phyloP scores from a whole-genome alignment of 2,329 filamentous ascomycete genomes.

The Sporothrix curviconia region DNA sequence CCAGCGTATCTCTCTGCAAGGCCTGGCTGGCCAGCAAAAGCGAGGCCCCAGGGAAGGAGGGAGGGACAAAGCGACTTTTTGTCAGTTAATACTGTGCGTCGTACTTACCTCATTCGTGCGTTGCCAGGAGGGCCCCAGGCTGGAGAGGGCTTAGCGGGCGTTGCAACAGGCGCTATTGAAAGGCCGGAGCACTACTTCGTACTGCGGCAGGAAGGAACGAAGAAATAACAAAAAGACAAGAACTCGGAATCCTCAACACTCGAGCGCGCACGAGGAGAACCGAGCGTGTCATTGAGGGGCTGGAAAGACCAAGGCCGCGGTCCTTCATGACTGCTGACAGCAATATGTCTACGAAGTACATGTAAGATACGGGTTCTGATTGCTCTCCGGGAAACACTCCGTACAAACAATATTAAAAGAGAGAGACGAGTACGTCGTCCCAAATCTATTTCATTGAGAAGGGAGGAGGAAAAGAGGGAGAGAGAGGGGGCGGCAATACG shows the following conservation, averaged over 20 bases:
- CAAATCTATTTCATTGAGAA: background rate
- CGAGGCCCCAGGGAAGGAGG: background rate
- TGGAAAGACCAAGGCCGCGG: background rate
- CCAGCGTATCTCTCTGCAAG: no score
- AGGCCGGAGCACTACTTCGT: background rate
- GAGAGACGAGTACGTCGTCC: background rate
- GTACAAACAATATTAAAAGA: background rate
- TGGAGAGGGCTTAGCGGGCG: constrained; percentile 17
- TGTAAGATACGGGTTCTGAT: no score
- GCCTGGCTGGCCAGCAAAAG: background rate
- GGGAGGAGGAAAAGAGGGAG: background rate
- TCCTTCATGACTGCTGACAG: background rate
- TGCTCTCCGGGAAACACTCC: no score
- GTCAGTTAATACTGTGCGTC: background rate
- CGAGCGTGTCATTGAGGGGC: no score
- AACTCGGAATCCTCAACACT: background rate
- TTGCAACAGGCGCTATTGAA: constrained; percentile 20
- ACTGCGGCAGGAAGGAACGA: background rate
- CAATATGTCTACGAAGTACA: no score
- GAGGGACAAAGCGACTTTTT: constrained; percentile 4
- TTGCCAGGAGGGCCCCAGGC: constrained; percentile 15
- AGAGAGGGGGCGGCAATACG: background rate
- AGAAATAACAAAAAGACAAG: background rate
- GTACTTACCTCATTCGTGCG: constrained; percentile 16
- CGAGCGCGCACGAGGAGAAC: no score